Evolutionary conservation across 345 rosid species (phyloP).

Genomic region (Aethionema arabicum): DNA sequence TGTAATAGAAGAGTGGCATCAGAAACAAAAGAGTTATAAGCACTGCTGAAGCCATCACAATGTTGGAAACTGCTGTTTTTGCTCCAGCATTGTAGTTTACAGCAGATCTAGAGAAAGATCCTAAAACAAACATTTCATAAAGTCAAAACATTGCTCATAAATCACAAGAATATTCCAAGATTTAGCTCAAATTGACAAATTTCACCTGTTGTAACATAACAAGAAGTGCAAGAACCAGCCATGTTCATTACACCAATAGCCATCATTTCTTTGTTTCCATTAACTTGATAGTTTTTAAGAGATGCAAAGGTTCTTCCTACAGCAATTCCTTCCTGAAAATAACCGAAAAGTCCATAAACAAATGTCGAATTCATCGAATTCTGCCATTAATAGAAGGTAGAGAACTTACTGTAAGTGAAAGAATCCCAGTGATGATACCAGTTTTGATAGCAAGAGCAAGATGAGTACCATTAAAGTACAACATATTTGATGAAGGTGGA

Average conservation of each 20-base stretch:
- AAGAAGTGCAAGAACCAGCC: conserved; percentile 90
- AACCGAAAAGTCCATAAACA: not conserved
- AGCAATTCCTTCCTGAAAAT: conserved; percentile 89
- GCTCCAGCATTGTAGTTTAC: conserved; percentile 95
- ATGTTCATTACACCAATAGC: conserved; percentile 96
- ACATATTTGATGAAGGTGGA: conserved; percentile 87
- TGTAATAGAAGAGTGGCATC: conserved; percentile 92
- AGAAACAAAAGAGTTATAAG: conserved; percentile 85
- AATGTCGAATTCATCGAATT: not conserved
- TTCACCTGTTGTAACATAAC: conserved; percentile 85
- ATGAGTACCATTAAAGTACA: conserved; percentile 54
- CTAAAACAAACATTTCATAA: conserved; percentile 39
- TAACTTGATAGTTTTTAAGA: conserved; percentile 80
- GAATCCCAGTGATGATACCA: conserved; percentile 83
- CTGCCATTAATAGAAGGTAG: not conserved
- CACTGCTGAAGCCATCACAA: conserved; percentile 81
- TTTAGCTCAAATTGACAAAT: not conserved
- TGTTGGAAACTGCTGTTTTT: conserved; percentile 75
- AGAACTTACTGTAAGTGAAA: conserved; percentile 78
- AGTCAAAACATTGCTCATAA: conserved; percentile 9
- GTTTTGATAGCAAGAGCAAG: conserved; percentile 80
- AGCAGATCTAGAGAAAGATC: conserved; percentile 93
- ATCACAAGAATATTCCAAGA: conserved; percentile 7
- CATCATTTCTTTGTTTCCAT: conserved; percentile 99
- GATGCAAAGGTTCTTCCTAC: conserved; percentile 98